A percentile compares a stretch with the other conserved stretches of the same genome.
Conservation (phyloP, 257 asterid species). For the Solanum pimpinellifolium region DNA sequence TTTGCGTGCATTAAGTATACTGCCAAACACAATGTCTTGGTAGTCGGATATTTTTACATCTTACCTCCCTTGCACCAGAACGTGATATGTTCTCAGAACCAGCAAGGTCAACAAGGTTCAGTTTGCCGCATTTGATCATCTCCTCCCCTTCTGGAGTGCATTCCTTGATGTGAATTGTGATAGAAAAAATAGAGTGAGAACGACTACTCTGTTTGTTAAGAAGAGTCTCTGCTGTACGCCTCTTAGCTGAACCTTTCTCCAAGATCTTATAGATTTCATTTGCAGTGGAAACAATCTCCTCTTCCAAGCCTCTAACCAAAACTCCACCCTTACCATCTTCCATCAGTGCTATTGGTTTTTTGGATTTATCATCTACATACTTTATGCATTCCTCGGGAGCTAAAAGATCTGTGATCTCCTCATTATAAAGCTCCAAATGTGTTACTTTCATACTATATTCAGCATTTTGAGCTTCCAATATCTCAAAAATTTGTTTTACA, state of each 20-base stretch:
- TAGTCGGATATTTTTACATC: neutral
- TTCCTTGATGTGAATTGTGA: slow-evolving; percentile 96
- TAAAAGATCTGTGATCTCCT: slow-evolving; percentile 90
- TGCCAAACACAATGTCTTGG: neutral
- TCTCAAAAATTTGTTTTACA: slow-evolving; percentile 84
- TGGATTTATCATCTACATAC: slow-evolving; percentile 72
- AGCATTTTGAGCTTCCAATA: slow-evolving; percentile 82
- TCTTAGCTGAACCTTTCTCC: slow-evolving; percentile 96
- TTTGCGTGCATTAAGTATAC: neutral
- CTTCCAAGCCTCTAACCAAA: slow-evolving; percentile 90
- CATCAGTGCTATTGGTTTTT: slow-evolving; percentile 95
- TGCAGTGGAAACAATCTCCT: slow-evolving; percentile 89
- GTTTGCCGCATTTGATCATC: slow-evolving; percentile 93
- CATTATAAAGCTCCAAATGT: slow-evolving; percentile 86
- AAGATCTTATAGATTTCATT: slow-evolving; percentile 84
- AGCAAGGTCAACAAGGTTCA: slow-evolving; percentile 96
- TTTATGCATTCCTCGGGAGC: slow-evolving; percentile 78
- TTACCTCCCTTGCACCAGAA: slow-evolving; percentile 97
- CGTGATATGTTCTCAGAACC: slow-evolving; percentile 98
- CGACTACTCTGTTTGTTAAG: slow-evolving; percentile 99
- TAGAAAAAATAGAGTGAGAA: slow-evolving; percentile 90
- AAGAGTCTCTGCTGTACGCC: slow-evolving; percentile 98
- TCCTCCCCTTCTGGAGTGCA: slow-evolving; percentile 98
- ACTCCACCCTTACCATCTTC: slow-evolving; percentile 99
- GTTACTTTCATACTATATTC: slow-evolving; percentile 97